These are phyloP conservation scores for Stereocaulon alpinum DNA, from an alignment of 495 filamentous ascomycete species.

Conservation along the genomic window DNA sequence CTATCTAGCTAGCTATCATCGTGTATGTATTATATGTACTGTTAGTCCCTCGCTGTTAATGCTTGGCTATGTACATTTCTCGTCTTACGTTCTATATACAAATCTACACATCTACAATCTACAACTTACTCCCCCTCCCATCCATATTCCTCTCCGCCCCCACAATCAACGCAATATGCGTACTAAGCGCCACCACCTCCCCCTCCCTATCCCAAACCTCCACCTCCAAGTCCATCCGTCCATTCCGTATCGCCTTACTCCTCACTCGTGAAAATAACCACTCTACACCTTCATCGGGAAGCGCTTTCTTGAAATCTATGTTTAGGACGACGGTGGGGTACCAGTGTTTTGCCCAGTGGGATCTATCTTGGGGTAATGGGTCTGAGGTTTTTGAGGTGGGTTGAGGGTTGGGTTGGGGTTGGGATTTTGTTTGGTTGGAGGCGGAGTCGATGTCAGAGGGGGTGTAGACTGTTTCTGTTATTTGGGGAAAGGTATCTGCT, in stretches of 20 bases:
- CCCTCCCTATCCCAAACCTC: slow-evolving; percentile 38
- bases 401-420: background rate
- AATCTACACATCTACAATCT: background rate
- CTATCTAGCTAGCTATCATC: background rate
- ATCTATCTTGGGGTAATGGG: background rate
- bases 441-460: slow-evolving; percentile 1
- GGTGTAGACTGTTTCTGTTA: slow-evolving; percentile 18
- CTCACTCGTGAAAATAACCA: slow-evolving; percentile 31
- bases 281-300: slow-evolving; percentile 33
- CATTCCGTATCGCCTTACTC: slow-evolving; percentile 35
- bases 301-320: slow-evolving; percentile 36
- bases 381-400: background rate
- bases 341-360: slow-evolving; percentile 18
- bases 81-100: background rate
- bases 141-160: slow-evolving; percentile 30
- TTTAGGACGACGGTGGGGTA: slow-evolving; percentile 28
- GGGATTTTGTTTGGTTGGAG: background rate
- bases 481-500: slow-evolving; percentile 29
- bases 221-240: slow-evolving; percentile 43
- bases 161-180: slow-evolving; percentile 44
- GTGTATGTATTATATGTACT: background rate
- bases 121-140: background rate
- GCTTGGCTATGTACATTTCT: background rate
- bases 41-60: background rate
- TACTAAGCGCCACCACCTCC: slow-evolving; percentile 42